Evolutionary conservation across 2,329 filamentous ascomycete genomes (phyloP), one percentile per base, ranked within the genome.

Genomic region (Epicoccum nigrum): DNA sequence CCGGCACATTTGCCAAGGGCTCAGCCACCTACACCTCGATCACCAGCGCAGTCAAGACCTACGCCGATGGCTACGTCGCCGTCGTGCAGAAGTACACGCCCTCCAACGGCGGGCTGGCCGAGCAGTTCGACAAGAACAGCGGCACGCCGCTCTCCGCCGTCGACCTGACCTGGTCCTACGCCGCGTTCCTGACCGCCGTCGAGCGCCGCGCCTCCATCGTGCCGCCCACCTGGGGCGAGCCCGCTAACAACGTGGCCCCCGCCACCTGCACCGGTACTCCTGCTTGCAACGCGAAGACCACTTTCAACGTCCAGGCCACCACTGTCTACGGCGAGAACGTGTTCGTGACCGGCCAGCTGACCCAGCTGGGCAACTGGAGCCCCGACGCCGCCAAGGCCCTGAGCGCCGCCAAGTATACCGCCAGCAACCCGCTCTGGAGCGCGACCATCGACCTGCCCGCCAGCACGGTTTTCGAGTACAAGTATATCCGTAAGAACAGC

Each of bases 141-240:
- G 76, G 76, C 23, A 57, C 63, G 0, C 85, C 84, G 1, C 73
- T 86, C 4, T 88, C 86, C 1, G 88, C 87, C 1, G 73, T 76
- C 15, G 85, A 90, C 57, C 75, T 90, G 21, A 90, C 87, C 3
- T 90, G 87, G 87, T 89, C 86, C 0, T 90, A 89, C 58, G 86
- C 86, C 1, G 80, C 86, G 0, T 86, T 90, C 70, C 74, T 90
- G 38, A 87, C 86, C 0, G 60, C 60, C 3, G 41, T 37, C 11
- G 55, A 57, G 13, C 60, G 60, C 31, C 60, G 60, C 30, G 46
- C 51, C n/a, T 50, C 52, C 6, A 19, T 51, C 25, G 51, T 60
- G 2, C 35, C 43, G 23, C 60, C 55, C 13, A 51, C 48, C 13
- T 63, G 60, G 60, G 54, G 50, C 25, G 60, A 60, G 32, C 25